phyloP scores from a whole-genome alignment of 1,139 yeast species.

The Pneumocystis oryctolagi region DNA sequence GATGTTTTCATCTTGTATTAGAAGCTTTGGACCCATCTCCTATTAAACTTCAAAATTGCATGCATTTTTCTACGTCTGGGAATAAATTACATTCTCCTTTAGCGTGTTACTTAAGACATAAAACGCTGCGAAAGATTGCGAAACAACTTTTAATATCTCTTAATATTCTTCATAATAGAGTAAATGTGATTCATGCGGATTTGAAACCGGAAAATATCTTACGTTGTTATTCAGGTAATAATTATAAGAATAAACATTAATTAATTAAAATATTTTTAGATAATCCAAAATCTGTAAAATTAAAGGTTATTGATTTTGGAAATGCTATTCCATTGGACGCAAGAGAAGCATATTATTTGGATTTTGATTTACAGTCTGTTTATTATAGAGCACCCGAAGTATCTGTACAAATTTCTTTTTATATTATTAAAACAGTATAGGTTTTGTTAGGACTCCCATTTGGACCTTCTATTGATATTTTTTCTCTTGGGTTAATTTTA shows the following conservation, averaged over 20 bases:
- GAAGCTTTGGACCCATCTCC: neutral
- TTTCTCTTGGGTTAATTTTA: slow-evolving; percentile 3
- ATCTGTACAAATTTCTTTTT: neutral
- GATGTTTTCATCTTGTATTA: neutral
- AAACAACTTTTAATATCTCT: neutral
- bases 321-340: slow-evolving; percentile 4
- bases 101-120: slow-evolving; percentile 1
- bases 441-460: slow-evolving; percentile 4
- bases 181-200: slow-evolving; percentile 71
- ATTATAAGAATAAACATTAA: neutral
- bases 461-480: slow-evolving; percentile 3
- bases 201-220: slow-evolving; percentile 74
- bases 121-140: neutral
- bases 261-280: neutral
- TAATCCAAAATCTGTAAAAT: neutral
- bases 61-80: neutral
- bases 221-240: slow-evolving; percentile 4
- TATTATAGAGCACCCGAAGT: slow-evolving; percentile 6
- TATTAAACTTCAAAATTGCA: neutral
- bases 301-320: slow-evolving; percentile 3
- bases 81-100: neutral
- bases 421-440: neutral
- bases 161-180: slow-evolving; percentile 30
- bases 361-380: slow-evolving; percentile 5
- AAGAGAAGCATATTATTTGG: neutral